These are phyloP conservation scores for Alternaria arbusti DNA, from an alignment of 2,329 filamentous ascomycete genomes.

Conservation along the genomic window DNA sequence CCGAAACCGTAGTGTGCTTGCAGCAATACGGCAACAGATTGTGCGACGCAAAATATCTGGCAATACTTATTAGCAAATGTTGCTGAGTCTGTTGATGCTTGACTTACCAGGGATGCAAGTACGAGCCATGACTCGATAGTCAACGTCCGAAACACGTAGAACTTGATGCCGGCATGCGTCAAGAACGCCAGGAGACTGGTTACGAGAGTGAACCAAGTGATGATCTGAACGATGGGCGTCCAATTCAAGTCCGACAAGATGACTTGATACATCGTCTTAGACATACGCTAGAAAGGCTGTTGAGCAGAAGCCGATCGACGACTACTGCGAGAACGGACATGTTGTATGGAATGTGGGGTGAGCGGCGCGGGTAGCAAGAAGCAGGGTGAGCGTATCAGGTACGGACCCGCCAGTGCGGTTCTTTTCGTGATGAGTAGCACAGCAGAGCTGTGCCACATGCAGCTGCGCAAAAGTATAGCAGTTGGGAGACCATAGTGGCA, in stretches of 20 bases:
- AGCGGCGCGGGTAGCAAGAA: background rate
- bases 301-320: background rate
- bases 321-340: constrained; percentile 3
- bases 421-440: constrained; percentile 1
- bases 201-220: constrained; percentile 29
- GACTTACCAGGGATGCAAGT: constrained; percentile 21
- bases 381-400: background rate
- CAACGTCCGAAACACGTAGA: constrained; percentile 24
- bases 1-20: constrained; percentile 28
- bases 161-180: constrained; percentile 26
- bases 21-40: constrained; percentile 24
- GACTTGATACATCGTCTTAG: constrained; percentile 16
- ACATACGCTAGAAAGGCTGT: constrained; percentile 3
- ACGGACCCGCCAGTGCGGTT: background rate
- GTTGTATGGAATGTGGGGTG: constrained; percentile 3
- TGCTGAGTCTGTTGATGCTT: too few species aligned
- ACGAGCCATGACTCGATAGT: constrained; percentile 22
- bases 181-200: constrained; percentile 27
- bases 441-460: background rate
- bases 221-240: constrained; percentile 32
- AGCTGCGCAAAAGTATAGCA: background rate
- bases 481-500: background rate
- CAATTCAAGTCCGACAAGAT: constrained; percentile 24
- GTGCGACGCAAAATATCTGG: constrained; percentile 24
- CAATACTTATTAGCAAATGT: background rate